phyloP scores from a whole-genome alignment of 2,329 filamentous ascomycete genomes.

The Claviceps maximensis region DNA sequence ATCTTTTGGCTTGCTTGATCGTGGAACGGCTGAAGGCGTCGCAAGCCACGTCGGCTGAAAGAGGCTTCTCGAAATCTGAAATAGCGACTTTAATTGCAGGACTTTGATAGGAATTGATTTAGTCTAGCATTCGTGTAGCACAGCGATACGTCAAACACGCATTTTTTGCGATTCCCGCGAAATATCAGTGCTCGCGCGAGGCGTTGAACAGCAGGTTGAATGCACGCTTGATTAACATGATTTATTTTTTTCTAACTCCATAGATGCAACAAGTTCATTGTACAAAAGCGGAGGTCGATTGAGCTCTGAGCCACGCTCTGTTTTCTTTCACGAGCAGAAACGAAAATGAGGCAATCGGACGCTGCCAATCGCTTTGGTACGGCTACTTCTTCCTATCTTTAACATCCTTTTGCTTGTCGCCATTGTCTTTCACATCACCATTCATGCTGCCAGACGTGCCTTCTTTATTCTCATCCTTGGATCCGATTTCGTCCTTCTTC shows the following conservation, averaged over 20 bases:
- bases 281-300: not conserved
- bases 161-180: not conserved
- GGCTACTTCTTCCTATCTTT: conserved; percentile 39
- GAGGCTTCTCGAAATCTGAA: conserved; percentile 46
- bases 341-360: not conserved
- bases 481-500: conserved; percentile 58
- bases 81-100: conserved; percentile 55
- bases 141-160: not conserved
- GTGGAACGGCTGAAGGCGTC: conserved; percentile 48
- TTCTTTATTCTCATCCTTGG: conserved; percentile 47
- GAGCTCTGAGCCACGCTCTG: not conserved
- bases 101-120: not conserved
- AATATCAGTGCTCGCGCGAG: not conserved
- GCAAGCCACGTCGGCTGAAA: conserved; percentile 45
- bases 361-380: not conserved
- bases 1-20: conserved; percentile 73
- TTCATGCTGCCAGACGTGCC: conserved; percentile 24
- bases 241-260: not conserved
- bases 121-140: no score
- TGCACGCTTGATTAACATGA: not conserved
- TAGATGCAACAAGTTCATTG: not conserved
- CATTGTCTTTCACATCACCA: conserved; percentile 34
- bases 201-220: not conserved
- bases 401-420: conserved; percentile 40
- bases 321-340: not conserved